Base-by-base conservation (phyloP, 768 basidiomycete genomes). In the Mycena indigotica region DNA sequence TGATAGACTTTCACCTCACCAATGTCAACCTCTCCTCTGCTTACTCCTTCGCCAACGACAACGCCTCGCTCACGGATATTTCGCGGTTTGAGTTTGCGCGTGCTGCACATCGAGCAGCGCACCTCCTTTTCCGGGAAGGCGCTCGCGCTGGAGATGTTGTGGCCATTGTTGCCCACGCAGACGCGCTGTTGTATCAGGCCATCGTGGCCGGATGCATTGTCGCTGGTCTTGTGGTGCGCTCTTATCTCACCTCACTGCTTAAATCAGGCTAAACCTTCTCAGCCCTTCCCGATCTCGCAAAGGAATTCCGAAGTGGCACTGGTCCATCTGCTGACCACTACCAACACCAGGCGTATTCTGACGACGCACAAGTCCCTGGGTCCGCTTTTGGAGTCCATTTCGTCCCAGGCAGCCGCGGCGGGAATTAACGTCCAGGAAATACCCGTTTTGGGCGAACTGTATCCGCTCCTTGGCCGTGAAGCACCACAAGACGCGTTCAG, bases 221-320 rank as follows among this genome's bases (percentile, higher is more conserved):
- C 28, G 73, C 75, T 2, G 77, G 76, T 6, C 63, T 72, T 25
- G 62, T 76, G 50, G 75, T 75, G 51, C 41, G 73, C 65, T n/a
- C n/a, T n/a, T n/a, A n/a, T n/a, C n/a, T n/a, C n/a, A n/a, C n/a
- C n/a, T n/a, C n/a, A n/a, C n/a, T n/a, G n/a, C n/a, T n/a, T n/a
- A n/a, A n/a, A n/a, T n/a, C n/a, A n/a, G n/a, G n/a, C n/a, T n/a
- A n/a, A n/a, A n/a, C n/a, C n/a, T n/a, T n/a, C n/a, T n/a, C 56
- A 78, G 78, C 75, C 77, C 21, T 75, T 74, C 55, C 71, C 72
- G 0, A 77, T 78, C 45, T 77, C 75, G 3, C 73, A 72, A 35
- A 71, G 76, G 25, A 76, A 75, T 55, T 72, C 77, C 1, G 64
- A 74, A 3, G 70, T 68, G 3, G 77, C 73, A 1, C 65, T 75